Conservation (phyloP, 768 basidiomycete species). For the Leccinum subtestaceum region DNA sequence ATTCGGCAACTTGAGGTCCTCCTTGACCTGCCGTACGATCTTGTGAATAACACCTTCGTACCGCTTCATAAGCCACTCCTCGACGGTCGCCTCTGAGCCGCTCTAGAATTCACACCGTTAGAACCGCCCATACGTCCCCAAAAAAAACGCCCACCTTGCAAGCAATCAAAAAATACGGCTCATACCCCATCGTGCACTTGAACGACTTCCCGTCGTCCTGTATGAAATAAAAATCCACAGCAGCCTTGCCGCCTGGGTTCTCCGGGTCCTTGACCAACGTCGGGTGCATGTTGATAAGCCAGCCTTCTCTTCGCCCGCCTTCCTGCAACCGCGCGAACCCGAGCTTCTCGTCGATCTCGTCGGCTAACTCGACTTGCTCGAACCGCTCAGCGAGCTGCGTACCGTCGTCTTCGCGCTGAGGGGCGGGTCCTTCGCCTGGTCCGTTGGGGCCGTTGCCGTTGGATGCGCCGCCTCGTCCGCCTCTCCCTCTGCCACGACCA, state of each 20-base stretch:
- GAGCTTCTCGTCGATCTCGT: conserved; percentile 92
- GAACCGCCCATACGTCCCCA: neutral
- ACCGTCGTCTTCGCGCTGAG: conserved; percentile 84
- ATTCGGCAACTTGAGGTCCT: conserved; percentile 93
- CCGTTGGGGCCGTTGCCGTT: conserved; percentile 20
- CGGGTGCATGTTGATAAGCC: conserved; percentile 99
- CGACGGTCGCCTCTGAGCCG: conserved; percentile 84
- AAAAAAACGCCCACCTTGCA: conserved; percentile 63
- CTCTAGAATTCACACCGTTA: conserved; percentile 41
- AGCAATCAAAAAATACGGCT: conserved; percentile 91
- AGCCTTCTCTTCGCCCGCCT: conserved; percentile 76
- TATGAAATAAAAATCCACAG: conserved; percentile 96
- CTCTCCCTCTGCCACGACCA: conserved; percentile 49
- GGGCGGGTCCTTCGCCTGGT: conserved; percentile 47
- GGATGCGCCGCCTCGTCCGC: conserved; percentile 30
- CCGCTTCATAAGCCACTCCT: conserved; percentile 93
- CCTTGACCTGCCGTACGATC: conserved; percentile 79
- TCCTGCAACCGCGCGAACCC: conserved; percentile 84
- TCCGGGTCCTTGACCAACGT: conserved; percentile 86
- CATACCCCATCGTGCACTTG: conserved; percentile 88
- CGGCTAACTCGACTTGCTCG: conserved; percentile 68
- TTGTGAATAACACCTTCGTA: conserved; percentile 86
- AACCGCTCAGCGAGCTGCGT: conserved; percentile 83
- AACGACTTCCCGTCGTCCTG: conserved; percentile 97
- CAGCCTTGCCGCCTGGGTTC: conserved; percentile 80